Evolutionary conservation across 2,329 filamentous ascomycete genomes (phyloP), one percentile per base, ranked within the genome.

Genomic region (Xylaria polymorpha): DNA sequence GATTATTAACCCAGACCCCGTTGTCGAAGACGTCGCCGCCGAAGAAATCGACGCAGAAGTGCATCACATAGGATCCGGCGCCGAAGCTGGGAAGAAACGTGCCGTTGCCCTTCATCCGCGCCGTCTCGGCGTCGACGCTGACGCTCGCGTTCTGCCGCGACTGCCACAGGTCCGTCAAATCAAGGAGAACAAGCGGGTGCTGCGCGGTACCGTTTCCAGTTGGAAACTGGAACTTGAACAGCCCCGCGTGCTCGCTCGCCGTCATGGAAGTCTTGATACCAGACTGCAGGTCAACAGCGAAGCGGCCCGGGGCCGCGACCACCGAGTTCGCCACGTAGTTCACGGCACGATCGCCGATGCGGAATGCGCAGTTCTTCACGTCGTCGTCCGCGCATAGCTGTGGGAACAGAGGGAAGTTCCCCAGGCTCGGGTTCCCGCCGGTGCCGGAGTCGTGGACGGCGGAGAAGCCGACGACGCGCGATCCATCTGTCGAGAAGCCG

Each of bases 1-100:
- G 77, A 64, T 79, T 82, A 55, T 82, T 83, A 32, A 79, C 79
- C 79, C 80, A 82, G 29, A 82, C 79, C 1, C 81, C 80, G 1
- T 75, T 75, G 63, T 81, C 80, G 35, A 76, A 75, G 32, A 81
- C 64, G 0, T 71, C 61, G 1, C 76, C 88, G 60, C 83, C 80
- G 20, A 79, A 80, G 74, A 90, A 90, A 71, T 91, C 88, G 1
- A 85, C 85, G 71, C 89, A 91, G 72, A 89, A 89, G 74, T 88
- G 83, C 39, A 87, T 81, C 37, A 83, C 78, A 71, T 90, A 91
- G 0, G 76, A 84, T 0, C 88, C 88, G 10, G 85, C 82, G 0
- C 89, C 89, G 70, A 91, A 91, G 44, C 86, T 90, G 1, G 89
- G 89, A 3, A 79, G 78, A 66, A 90, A 91, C 0, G 83, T 85